These are phyloP conservation scores for Monosporozyma siamensis DNA, from an alignment of 805 yeast species.

Conservation along the genomic window DNA sequence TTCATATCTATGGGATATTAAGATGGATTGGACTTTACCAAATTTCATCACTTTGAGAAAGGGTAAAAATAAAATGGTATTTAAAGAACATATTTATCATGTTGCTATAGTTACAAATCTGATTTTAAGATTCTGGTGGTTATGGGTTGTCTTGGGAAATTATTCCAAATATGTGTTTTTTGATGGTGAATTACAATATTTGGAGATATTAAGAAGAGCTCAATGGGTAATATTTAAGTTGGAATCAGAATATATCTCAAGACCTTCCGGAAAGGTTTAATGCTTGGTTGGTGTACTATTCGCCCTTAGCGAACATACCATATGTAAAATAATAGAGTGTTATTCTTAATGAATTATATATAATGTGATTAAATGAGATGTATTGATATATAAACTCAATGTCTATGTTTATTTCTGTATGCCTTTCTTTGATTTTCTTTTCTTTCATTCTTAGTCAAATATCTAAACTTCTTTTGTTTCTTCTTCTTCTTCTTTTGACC, in stretches of 20 bases:
- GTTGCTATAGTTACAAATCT: conserved; percentile 53
- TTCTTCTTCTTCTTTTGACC: conserved; percentile 22
- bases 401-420: conserved; percentile 31
- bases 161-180: conserved; percentile 42
- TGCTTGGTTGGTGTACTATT: too few relatives aligned
- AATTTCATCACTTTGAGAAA: conserved; percentile 31
- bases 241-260: conserved; percentile 55
- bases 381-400: not conserved
- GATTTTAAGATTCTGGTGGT: conserved; percentile 67
- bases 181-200: conserved; percentile 42
- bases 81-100: conserved; percentile 37
- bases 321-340: too few relatives aligned
- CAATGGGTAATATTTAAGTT: conserved; percentile 81
- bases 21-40: conserved; percentile 78
- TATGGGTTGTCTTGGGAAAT: conserved; percentile 37
- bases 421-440: conserved; percentile 44
- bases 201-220: conserved; percentile 80
- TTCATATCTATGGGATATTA: conserved; percentile 82
- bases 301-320: too few relatives aligned
- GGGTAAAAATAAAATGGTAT: conserved; percentile 7
- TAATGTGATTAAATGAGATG: too few relatives aligned
- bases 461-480: conserved; percentile 71
- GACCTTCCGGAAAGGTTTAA: conserved; percentile 2
- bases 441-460: conserved; percentile 74
- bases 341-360: too few relatives aligned